Conservation (phyloP, 306 rosid species). For the Mimosa bimucronata region DNA sequence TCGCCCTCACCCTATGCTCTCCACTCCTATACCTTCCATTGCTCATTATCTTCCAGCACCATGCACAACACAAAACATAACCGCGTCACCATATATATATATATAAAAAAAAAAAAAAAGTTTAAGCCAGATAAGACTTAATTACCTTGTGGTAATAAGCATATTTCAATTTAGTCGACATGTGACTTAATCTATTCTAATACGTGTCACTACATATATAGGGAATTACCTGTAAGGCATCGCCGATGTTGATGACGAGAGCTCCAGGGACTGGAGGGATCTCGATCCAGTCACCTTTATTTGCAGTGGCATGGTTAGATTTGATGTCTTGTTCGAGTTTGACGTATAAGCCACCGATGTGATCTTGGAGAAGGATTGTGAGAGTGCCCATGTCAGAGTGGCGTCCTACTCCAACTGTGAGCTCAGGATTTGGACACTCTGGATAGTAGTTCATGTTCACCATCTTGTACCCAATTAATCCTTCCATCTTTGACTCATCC, state of each 20-base stretch:
- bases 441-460: constrained; percentile 75
- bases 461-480: constrained; percentile 42
- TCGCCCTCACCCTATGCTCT: constrained; percentile 60
- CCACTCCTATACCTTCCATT: constrained; percentile 72
- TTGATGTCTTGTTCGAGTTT: constrained; percentile 43
- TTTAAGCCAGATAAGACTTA: not conserved
- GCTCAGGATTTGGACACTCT: constrained; percentile 73
- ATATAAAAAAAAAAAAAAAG: no score
- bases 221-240: not conserved
- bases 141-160: no score
- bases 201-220: not conserved
- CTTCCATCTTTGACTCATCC: constrained; percentile 51
- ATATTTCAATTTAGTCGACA: no score
- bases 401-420: constrained; percentile 72
- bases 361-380: constrained; percentile 70
- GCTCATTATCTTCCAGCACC: constrained; percentile 45
- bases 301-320: not conserved
- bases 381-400: constrained; percentile 70
- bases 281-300: constrained; percentile 55
- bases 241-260: constrained; percentile 45
- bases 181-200: no score
- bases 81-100: not conserved
- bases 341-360: constrained; percentile 40
- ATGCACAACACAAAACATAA: not conserved
- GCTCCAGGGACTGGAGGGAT: constrained; percentile 66